Percentiles rank a stretch among this genome's conserved stretches.
These are phyloP conservation scores for Pythium insidiosum DNA, from an alignment of 352 stramenopile genomes.

Conservation along the genomic window DNA sequence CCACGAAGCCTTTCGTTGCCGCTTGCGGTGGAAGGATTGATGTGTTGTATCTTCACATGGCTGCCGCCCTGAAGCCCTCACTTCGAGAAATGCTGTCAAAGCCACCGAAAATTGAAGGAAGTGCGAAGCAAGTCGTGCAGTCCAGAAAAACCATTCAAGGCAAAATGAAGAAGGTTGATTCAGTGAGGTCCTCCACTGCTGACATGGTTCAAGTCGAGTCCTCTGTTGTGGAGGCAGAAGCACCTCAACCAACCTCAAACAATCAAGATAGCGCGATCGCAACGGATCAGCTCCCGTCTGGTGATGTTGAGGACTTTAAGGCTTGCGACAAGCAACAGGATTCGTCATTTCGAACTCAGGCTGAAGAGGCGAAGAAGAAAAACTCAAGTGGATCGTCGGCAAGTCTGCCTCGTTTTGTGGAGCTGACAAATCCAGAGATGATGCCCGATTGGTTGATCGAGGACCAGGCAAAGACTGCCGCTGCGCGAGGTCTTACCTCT, in stretches of 20 bases:
- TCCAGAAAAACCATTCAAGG: no score
- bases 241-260: no score
- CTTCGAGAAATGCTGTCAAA: conserved; percentile 29
- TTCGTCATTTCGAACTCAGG: no score
- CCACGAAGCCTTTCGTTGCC: conserved; percentile 47
- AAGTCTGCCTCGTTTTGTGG: conserved; percentile 7
- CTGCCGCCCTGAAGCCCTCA: conserved; percentile 38
- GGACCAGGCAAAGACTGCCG: conserved; percentile 13
- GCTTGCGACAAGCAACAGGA: no score
- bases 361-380: no score
- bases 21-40: conserved; percentile 47
- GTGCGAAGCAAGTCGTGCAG: background rate
- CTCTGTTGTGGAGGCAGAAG: background rate
- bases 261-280: no score
- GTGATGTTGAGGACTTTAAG: no score
- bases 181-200: no score
- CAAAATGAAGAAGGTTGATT: no score
- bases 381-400: background rate
- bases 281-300: background rate
- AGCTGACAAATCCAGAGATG: conserved; percentile 17
- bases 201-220: background rate
- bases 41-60: conserved; percentile 65
- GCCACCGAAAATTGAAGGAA: background rate
- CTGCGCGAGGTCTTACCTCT: conserved; percentile 3
- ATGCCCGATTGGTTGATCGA: conserved; percentile 15